These are phyloP conservation scores for Polyplosphaeria fusca DNA, from an alignment of 495 filamentous ascomycete species.

Conservation along the genomic window DNA sequence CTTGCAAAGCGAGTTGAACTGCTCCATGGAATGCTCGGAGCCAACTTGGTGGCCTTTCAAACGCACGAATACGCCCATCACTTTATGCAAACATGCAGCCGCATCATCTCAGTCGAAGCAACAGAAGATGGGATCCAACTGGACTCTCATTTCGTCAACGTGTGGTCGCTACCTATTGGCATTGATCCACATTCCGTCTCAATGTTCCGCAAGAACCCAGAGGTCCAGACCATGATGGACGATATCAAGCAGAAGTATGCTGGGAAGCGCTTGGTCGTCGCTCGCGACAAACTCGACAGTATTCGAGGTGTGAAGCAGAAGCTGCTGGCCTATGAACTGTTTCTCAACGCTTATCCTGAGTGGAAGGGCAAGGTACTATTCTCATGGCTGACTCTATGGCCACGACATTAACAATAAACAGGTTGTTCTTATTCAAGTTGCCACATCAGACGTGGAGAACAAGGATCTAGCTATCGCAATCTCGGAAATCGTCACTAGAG, in stretches of 20 bases:
- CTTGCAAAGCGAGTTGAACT: constrained; percentile 78
- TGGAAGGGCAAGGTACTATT: constrained; percentile 67
- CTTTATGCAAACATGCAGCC: constrained; percentile 90
- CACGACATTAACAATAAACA: constrained; percentile 27
- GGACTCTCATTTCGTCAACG: constrained; percentile 89
- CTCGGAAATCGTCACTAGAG: constrained; percentile 86
- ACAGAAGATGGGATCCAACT: constrained; percentile 82
- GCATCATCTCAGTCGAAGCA: constrained; percentile 79
- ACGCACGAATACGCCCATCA: constrained; percentile 88
- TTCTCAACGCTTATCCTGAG: constrained; percentile 86
- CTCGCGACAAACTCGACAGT: constrained; percentile 86
- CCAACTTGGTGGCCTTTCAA: constrained; percentile 88
- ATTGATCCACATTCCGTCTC: constrained; percentile 78
- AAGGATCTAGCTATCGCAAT: constrained; percentile 81
- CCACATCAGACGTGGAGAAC: constrained; percentile 81
- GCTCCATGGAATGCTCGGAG: constrained; percentile 84
- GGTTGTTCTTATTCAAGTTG: constrained; percentile 88
- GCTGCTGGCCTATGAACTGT: constrained; percentile 85
- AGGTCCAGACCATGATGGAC: constrained; percentile 72
- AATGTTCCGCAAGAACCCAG: constrained; percentile 64
- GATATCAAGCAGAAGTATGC: constrained; percentile 74
- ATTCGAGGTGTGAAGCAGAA: constrained; percentile 90
- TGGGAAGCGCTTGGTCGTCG: constrained; percentile 84
- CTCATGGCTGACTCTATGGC: background rate
- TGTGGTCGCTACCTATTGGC: constrained; percentile 70